Conservation (phyloP, 176 grass and related monocot species). For the Aegilops speltoides region DNA sequence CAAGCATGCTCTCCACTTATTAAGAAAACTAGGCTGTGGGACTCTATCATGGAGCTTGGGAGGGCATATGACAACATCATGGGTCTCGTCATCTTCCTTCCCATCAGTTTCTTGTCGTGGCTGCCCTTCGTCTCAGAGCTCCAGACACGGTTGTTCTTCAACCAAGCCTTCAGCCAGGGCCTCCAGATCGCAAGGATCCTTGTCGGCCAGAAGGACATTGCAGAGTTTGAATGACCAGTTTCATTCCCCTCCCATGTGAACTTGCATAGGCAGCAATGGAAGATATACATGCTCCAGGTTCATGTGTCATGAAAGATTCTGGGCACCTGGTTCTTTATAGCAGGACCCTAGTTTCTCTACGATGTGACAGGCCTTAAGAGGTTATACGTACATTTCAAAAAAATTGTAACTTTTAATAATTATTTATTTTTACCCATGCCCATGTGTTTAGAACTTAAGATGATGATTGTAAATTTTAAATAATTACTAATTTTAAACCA, state of each 20-base stretch:
- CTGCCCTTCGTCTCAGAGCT: conserved; percentile 96
- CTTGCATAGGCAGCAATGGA: no score
- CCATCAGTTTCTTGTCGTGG: conserved; percentile 82
- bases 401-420: no score
- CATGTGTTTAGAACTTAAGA: no score
- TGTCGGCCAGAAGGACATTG: conserved; percentile 54
- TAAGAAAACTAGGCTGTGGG: conserved; percentile 57
- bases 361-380: neutral
- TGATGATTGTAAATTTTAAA: no score
- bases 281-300: no score
- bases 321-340: no score
- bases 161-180: conserved; percentile 91
- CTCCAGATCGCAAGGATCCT: conserved; percentile 94
- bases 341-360: neutral
- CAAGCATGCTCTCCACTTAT: conserved; percentile 60
- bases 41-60: conserved; percentile 93
- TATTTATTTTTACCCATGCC: no score
- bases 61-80: conserved; percentile 82
- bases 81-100: conserved; percentile 77
- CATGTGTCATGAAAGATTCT: no score
- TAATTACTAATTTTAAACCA: no score
- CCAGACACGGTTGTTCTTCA: conserved; percentile 89
- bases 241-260: neutral
- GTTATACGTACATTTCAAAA: no score
- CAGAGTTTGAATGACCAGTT: conserved; percentile 3